phyloP scores from a whole-genome alignment of 1,284 basidiomycete genomes.

The Termitomyces sp. region DNA sequence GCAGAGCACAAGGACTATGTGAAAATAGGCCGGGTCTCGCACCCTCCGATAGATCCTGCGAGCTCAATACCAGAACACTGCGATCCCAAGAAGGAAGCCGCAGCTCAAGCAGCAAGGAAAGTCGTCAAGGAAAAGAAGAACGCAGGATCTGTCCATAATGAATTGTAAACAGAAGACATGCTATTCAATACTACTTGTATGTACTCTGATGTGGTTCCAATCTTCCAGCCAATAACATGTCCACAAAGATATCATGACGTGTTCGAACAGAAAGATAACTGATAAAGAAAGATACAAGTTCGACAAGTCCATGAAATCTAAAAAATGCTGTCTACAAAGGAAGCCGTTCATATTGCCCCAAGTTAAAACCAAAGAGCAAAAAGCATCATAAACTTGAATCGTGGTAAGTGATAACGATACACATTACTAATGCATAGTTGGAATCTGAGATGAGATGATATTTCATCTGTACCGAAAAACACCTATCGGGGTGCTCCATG shows the following conservation, averaged over 20 bases:
- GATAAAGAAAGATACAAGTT: background rate
- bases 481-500: slow-evolving; percentile 45
- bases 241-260: background rate
- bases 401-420: background rate
- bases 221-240: too few relatives aligned
- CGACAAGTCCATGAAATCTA: background rate
- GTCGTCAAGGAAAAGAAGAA: slow-evolving; percentile 15
- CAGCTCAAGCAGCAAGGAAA: slow-evolving; percentile 22
- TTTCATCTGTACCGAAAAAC: background rate
- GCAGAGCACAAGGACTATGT: slow-evolving; percentile 71
- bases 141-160: slow-evolving; percentile 6
- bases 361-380: background rate
- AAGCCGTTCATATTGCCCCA: background rate
- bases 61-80: slow-evolving; percentile 81
- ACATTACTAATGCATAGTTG: background rate
- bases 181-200: slow-evolving; percentile 16
- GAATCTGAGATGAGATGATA: background rate
- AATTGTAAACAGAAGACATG: slow-evolving; percentile 11
- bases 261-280: background rate
- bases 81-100: slow-evolving; percentile 49
- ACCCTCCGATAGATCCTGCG: slow-evolving; percentile 72
- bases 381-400: background rate
- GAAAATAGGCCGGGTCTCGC: slow-evolving; percentile 72
- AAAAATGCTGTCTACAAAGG: background rate
- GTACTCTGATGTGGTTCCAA: background rate